Conservation (phyloP, 148 eudicot species). For the Rhododendron molle region DNA sequence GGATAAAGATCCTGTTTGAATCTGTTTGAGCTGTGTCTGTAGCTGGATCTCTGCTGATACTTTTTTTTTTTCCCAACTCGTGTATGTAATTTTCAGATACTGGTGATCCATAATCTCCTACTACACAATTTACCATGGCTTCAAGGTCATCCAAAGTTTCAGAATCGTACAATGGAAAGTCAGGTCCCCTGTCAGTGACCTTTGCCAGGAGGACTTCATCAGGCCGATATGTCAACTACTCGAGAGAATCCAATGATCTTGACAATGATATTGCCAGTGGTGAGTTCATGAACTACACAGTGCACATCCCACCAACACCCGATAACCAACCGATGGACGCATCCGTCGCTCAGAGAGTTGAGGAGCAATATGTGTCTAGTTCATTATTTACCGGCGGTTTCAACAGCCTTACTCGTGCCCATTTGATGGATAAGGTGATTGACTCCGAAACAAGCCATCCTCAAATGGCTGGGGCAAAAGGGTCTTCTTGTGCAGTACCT, state of each 20-base stretch:
- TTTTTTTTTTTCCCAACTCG: background rate
- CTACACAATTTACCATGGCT: constrained; percentile 15
- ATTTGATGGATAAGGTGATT: constrained; percentile 91
- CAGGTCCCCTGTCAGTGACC: constrained; percentile 45
- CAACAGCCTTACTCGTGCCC: constrained; percentile 86
- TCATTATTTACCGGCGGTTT: constrained; percentile 91
- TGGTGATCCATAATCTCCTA: background rate
- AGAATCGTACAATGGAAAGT: constrained; percentile 31
- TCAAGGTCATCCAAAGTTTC: constrained; percentile 26
- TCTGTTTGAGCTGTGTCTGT: background rate
- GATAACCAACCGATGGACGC: constrained; percentile 92
- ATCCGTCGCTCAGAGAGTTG: constrained; percentile 76
- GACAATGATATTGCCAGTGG: constrained; percentile 69
- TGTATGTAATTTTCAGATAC: background rate
- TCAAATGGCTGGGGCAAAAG: constrained; percentile 95
- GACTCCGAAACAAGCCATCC: constrained; percentile 85
- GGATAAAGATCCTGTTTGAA: background rate
- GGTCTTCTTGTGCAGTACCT: constrained; percentile 65
- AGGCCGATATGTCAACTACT: constrained; percentile 76
- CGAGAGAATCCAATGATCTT: constrained; percentile 59
- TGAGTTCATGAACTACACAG: constrained; percentile 72
- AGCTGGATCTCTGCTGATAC: background rate
- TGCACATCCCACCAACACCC: constrained; percentile 89
- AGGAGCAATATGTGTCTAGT: constrained; percentile 90
- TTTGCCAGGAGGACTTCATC: constrained; percentile 79